Conservation (phyloP, 78 protist species). For the Dictyostelium capitatum region DNA sequence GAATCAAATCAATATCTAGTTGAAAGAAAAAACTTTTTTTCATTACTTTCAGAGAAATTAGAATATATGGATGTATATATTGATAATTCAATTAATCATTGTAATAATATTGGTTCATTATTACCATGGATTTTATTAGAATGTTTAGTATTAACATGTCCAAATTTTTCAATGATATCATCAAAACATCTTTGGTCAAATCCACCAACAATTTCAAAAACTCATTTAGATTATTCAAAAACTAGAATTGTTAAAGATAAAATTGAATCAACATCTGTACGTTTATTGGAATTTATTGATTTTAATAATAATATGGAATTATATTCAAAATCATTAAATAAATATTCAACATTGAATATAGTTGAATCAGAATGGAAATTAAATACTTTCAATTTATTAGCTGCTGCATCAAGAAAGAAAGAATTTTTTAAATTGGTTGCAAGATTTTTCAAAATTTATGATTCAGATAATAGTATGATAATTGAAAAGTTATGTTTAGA, state of each 20-base stretch:
- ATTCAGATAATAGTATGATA: constrained; percentile 13
- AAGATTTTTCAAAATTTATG: constrained; percentile 21
- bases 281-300: not conserved
- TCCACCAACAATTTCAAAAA: constrained; percentile 60
- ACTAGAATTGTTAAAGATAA: not conserved
- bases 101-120: constrained; percentile 6
- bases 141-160: constrained; percentile 36
- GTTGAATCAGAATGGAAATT: not conserved
- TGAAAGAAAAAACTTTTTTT: not conserved
- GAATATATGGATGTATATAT: constrained; percentile 15
- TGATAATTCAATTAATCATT: not conserved
- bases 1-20: not conserved
- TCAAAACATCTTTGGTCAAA: constrained; percentile 31
- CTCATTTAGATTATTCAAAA: not conserved
- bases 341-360: constrained; percentile 4
- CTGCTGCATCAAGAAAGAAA: not conserved
- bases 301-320: constrained; percentile 8
- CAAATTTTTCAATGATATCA: not conserved
- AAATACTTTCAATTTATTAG: not conserved
- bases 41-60: constrained; percentile 4
- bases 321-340: not conserved
- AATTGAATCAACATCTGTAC: not conserved
- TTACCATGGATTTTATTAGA: constrained; percentile 22
- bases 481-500: constrained; percentile 20
- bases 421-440: constrained; percentile 39